Evolutionary conservation across 768 basidiomycete species (phyloP).

Genomic region (Termitomyces sp.): DNA sequence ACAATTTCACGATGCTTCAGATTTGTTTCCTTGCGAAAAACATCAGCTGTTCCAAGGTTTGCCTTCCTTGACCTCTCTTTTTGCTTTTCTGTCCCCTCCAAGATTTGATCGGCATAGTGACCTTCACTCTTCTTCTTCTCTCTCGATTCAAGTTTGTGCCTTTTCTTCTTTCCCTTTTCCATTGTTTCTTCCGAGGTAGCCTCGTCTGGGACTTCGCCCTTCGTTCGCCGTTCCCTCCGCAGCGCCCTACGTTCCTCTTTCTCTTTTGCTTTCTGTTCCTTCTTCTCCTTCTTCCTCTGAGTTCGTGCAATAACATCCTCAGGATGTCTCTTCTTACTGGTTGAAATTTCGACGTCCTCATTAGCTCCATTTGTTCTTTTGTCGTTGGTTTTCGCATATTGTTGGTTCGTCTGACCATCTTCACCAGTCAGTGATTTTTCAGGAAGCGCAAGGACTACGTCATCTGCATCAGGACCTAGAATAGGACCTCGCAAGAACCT

Average conservation of each 20-base stretch:
- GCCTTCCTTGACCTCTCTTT: conserved; percentile 1
- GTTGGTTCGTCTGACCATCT: not conserved
- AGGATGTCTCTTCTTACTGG: conserved; percentile 11
- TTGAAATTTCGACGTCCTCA: conserved; percentile 2
- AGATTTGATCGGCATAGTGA: not conserved
- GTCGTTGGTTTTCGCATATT: not conserved
- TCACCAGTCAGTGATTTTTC: not conserved
- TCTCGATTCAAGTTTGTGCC: conserved; percentile 11
- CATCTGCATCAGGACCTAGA: conserved; percentile 44
- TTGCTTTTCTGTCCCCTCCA: conserved; percentile 4
- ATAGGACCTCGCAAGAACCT: conserved; percentile 78
- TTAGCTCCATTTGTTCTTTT: conserved; percentile 3
- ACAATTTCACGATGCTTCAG: not conserved
- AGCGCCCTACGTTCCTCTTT: conserved; percentile 16
- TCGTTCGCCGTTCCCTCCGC: conserved; percentile 4
- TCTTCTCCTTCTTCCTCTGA: conserved; percentile 8
- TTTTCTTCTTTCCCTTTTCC: conserved; percentile 14
- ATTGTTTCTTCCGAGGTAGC: not conserved
- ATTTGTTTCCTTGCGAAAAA: not conserved
- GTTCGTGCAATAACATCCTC: conserved; percentile 6
- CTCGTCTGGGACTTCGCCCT: not conserved
- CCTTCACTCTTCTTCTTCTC: not conserved
- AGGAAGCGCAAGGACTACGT: conserved; percentile 6
- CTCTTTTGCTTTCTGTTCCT: conserved; percentile 16
- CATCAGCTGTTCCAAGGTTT: not conserved